Percentiles rank a stretch among this genome's conserved stretches.
phyloP scores from a whole-genome alignment of 2,329 filamentous ascomycete genomes.

The Sclerotiophoma versabilis region DNA sequence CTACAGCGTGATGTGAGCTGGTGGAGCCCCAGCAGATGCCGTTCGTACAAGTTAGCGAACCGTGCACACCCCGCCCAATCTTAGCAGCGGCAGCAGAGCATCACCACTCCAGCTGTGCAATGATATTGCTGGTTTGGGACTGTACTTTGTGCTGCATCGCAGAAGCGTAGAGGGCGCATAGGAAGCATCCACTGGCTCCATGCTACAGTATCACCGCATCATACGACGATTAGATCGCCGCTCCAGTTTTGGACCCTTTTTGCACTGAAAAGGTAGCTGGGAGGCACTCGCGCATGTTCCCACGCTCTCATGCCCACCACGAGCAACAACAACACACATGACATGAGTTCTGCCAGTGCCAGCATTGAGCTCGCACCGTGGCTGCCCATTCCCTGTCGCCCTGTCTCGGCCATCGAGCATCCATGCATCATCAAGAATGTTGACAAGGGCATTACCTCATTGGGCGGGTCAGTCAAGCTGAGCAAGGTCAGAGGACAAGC shows the following conservation, averaged over 20 bases:
- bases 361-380: conserved; percentile 47
- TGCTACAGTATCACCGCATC: not conserved
- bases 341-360: conserved; percentile 2
- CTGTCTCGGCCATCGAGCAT: conserved; percentile 70
- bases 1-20: conserved; percentile 31
- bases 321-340: conserved; percentile 18
- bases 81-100: conserved; percentile 14
- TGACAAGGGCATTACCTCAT: conserved; percentile 68
- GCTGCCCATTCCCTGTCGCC: conserved; percentile 59
- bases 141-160: not conserved
- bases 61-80: conserved; percentile 19
- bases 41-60: conserved; percentile 23
- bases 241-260: conserved; percentile 14
- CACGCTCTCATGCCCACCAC: conserved; percentile 11
- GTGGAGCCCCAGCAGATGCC: conserved; percentile 21
- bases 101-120: not conserved
- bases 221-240: not conserved
- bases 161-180: not conserved
- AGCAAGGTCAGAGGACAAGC: conserved; percentile 54
- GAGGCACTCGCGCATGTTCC: conserved; percentile 4
- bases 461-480: conserved; percentile 64
- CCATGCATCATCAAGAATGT: conserved; percentile 70
- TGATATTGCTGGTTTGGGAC: not conserved
- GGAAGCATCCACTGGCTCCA: not conserved
- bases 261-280: conserved; percentile 5